Evolutionary conservation across 2,329 filamentous ascomycete genomes (phyloP).

Genomic region (Penicillium sp.): DNA sequence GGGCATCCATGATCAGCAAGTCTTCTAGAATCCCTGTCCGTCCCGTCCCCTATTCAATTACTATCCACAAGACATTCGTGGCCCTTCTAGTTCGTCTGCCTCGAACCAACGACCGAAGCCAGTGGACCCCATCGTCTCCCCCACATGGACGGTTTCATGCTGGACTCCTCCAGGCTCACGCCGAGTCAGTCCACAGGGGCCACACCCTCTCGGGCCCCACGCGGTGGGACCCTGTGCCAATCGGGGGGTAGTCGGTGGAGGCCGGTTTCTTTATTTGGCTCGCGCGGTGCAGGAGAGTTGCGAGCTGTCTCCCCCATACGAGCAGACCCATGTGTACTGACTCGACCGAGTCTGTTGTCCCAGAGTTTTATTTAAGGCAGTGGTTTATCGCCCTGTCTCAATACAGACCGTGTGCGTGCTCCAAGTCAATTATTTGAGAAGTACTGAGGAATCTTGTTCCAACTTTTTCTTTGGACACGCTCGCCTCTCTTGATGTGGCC

Average conservation of each 20-base stretch:
- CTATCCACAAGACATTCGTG: background rate
- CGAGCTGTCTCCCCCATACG: background rate
- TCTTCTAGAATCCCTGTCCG: background rate
- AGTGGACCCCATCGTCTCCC: background rate
- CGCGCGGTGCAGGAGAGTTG: background rate
- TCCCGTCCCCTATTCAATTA: background rate
- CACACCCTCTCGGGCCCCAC: background rate
- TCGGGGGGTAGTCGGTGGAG: background rate
- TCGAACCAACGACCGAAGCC: background rate
- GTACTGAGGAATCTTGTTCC: background rate
- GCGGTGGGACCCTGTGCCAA: background rate
- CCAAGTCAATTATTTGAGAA: background rate
- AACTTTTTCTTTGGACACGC: background rate
- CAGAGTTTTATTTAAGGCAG: background rate
- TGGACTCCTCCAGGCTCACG: background rate
- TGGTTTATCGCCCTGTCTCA: background rate
- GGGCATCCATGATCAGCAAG: background rate
- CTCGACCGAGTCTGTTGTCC: too few relatives aligned
- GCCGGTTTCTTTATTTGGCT: background rate
- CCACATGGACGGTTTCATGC: background rate
- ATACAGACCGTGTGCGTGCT: background rate
- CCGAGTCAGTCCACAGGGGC: background rate
- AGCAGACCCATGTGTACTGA: too few relatives aligned
- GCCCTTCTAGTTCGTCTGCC: background rate
- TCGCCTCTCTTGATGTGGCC: background rate